Evolutionary conservation across 2,329 filamentous ascomycete genomes (phyloP), one percentile per base, ranked within the genome.

Genomic region (Clarireedia sp.): DNA sequence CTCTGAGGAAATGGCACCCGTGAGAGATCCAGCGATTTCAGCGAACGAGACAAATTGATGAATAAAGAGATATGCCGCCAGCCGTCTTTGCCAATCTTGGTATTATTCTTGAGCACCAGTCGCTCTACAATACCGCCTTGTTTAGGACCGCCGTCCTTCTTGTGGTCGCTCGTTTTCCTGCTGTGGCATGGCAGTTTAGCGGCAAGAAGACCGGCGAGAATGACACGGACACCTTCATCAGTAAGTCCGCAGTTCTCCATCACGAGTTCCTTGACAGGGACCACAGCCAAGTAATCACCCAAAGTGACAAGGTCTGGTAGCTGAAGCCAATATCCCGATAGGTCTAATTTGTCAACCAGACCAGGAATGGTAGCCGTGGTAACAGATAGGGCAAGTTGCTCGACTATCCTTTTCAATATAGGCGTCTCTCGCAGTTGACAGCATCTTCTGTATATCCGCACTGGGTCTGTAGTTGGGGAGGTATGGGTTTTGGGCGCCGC

Each of bases 41-140:
- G 76, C 1, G 90, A 90, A 59, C 84, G 85, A 64, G 89, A 96
- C 75, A 96, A 85, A 71, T 96, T 89, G 51, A 96, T 78, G 68
- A 97, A 99, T 6, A 96, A 75, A 41, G 86, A 87, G 56, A 97
- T 84, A 67, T 97, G 84, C 65, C 86, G 90, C 94, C 94, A 99
- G 16, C 92, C 94, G 60, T 95, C 87, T 0, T 78, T 76, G 0
- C 89, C 87, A 57, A 97, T 85, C 65, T 90, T 92, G 1, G 77
- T 72, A 68, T 97, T 97, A 71, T 95, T 90, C 72, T 95, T 96
- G 43, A 99, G 72, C 1, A 89, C 87, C 6, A 99, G 73, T 59
- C 90, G 87, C 72, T 96, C 90, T 4, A 97, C 82, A 1, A 95
- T 83, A 16, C 90, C 90, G 48, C 82, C 81, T 56, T 71, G 61